Conservation (phyloP, 495 filamentous ascomycete genomes). For the Penicillium maclennaniae region DNA sequence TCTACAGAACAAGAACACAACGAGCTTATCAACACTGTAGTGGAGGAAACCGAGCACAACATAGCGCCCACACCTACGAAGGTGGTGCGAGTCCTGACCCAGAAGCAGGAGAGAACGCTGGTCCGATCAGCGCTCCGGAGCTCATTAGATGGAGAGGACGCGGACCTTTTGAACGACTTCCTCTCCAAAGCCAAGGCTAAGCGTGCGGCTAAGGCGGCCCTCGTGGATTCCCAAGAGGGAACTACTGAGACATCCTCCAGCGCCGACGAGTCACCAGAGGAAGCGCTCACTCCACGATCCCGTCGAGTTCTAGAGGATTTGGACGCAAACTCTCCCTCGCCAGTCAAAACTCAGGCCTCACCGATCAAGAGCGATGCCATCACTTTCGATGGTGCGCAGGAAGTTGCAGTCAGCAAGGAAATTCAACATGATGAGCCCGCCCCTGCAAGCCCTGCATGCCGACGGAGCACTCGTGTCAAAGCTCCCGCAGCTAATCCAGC, state of each 20-base stretch:
- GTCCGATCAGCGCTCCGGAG: slow-evolving; percentile 43
- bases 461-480: slow-evolving; percentile 44
- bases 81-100: slow-evolving; percentile 24
- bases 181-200: slow-evolving; percentile 57
- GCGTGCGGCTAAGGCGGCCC: slow-evolving; percentile 49
- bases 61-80: slow-evolving; percentile 11
- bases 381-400: slow-evolving; percentile 7
- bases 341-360: slow-evolving; percentile 36
- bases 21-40: slow-evolving; percentile 1
- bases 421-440: slow-evolving; percentile 19
- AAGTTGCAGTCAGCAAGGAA: slow-evolving; percentile 19
- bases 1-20: slow-evolving; percentile 2
- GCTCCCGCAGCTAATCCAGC: slow-evolving; percentile 22
- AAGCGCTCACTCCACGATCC: slow-evolving; percentile 36
- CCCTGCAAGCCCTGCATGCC: slow-evolving; percentile 28
- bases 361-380: slow-evolving; percentile 26
- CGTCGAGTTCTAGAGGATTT: slow-evolving; percentile 50
- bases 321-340: slow-evolving; percentile 53
- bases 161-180: slow-evolving; percentile 57
- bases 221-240: slow-evolving; percentile 21
- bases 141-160: slow-evolving; percentile 53
- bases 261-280: slow-evolving; percentile 21
- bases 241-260: slow-evolving; percentile 13
- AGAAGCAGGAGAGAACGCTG: slow-evolving; percentile 34
- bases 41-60: slow-evolving; percentile 1